Evolutionary conservation across 73 alveolate species (phyloP).

Genomic region (Blepharisma japonicum): DNA sequence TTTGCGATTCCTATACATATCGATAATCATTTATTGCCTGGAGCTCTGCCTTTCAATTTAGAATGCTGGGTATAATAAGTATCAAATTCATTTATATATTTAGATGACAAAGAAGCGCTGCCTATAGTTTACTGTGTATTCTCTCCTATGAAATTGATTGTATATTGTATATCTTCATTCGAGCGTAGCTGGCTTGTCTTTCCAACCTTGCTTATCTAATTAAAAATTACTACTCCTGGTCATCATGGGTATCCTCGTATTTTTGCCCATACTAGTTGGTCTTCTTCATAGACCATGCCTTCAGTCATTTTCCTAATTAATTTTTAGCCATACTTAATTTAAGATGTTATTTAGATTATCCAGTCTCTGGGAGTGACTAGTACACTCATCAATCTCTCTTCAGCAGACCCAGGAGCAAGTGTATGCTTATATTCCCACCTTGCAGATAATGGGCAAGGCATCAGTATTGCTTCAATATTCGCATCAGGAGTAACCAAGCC

Average conservation of each 20-base stretch:
- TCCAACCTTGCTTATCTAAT: not conserved
- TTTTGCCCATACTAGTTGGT: not conserved
- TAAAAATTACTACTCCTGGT: not conserved
- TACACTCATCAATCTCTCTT: constrained; percentile 62
- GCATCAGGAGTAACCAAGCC: constrained; percentile 82
- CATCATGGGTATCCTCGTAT: constrained; percentile 11
- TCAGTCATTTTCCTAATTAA: too few relatives aligned
- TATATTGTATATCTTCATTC: not conserved
- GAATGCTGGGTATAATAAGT: not conserved
- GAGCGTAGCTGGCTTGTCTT: not conserved
- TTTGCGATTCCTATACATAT: not conserved
- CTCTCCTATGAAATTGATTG: constrained; percentile 4
- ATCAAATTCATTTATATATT: not conserved
- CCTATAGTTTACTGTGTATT: not conserved
- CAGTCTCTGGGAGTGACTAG: constrained; percentile 72
- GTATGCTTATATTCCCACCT: constrained; percentile 71
- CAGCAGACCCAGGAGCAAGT: constrained; percentile 59
- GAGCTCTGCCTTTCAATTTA: not conserved
- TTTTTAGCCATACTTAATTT: too few relatives aligned
- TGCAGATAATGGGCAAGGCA: constrained; percentile 75
- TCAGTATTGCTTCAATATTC: constrained; percentile 73
- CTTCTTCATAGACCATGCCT: too few relatives aligned
- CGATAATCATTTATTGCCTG: not conserved
- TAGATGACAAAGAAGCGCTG: not conserved
- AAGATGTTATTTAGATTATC: constrained; percentile 23